Evolutionary conservation across 2,329 filamentous ascomycete species (phyloP).

Genomic region (Colletotrichum lupini): DNA sequence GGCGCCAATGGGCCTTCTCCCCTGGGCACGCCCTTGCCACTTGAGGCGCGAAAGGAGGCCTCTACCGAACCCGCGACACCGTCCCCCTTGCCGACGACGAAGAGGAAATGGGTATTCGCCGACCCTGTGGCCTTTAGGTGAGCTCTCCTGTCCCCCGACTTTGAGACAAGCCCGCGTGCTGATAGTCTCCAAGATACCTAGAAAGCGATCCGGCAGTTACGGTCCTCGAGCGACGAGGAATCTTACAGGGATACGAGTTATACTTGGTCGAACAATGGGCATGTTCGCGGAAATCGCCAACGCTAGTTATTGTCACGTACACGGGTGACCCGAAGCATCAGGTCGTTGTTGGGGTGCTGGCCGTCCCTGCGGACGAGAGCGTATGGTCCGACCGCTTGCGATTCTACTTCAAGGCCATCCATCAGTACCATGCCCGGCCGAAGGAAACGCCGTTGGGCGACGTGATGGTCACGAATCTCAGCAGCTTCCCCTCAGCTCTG

Average conservation of each 20-base stretch:
- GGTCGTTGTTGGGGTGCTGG: conserved; percentile 83
- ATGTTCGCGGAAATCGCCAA: conserved; percentile 89
- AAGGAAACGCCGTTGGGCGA: conserved; percentile 86
- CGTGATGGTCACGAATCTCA: conserved; percentile 94
- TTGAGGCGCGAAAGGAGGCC: conserved; percentile 26
- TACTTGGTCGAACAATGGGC: conserved; percentile 99
- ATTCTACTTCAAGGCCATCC: conserved; percentile 87
- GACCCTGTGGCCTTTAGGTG: conserved; percentile 69
- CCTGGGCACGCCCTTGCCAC: conserved; percentile 29
- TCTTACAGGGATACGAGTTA: conserved; percentile 86
- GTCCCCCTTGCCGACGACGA: conserved; percentile 41
- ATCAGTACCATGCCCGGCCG: conserved; percentile 84
- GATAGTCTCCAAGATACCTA: conserved; percentile 69
- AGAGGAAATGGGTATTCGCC: conserved; percentile 65
- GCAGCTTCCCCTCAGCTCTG: conserved; percentile 89
- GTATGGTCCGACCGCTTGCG: conserved; percentile 83
- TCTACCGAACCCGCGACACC: conserved; percentile 25
- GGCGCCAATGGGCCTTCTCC: conserved; percentile 38
- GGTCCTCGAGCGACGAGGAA: conserved; percentile 77
- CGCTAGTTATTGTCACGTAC: conserved; percentile 91
- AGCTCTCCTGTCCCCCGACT: conserved; percentile 23
- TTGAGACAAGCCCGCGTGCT: neutral
- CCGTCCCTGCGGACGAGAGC: conserved; percentile 82
- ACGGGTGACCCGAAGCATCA: conserved; percentile 86
- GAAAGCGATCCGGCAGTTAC: conserved; percentile 84